Evolutionary conservation across 352 stramenopile species (phyloP), one percentile per base, ranked within the genome.

Genomic region (Globisporangium takayamanum): DNA sequence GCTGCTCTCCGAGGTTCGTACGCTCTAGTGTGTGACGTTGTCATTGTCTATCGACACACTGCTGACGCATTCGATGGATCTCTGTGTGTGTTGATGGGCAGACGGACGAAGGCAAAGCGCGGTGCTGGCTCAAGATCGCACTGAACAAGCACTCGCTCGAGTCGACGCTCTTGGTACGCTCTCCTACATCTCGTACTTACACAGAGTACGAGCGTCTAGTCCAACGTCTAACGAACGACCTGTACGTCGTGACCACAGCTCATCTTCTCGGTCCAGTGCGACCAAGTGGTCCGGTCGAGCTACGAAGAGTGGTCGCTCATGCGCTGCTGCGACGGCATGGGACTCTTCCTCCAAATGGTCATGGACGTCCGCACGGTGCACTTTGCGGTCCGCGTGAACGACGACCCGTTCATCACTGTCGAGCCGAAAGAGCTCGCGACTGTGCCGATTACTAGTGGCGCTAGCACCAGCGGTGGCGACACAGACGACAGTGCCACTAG

Each of bases 281-380:
- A 92, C 54, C 68, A 87, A 60, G 67, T 94, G 48, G 80, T 91
- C 33, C 74, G 71, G 22, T 69, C 80, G 14, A 92, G 73, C 50
- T 94, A 92, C 56, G 81, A 94, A 25, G 80, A 94, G n/a, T 87
- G 76, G 76, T 77, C 84, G n/a, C 61, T 94, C 1, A 72, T 91
- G 65, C 80, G 84, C 5, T 91, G 77, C 56, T 76, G 68, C 3
- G 82, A 94, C 71, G 79, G 78, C 15, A 63, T 88, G 44, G 76
- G 80, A 2, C 37, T 92, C 15, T 88, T 94, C 61, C 53, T 90
- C 11, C 82, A 94, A 57, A 76, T 93, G 55, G 63, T 91, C 44
- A 87, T 85, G 37, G 81, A 88, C 30, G 72, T 87, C 50, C 76
- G 75, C 18, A 77, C 86, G 14, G 68, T 90, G 16, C 70, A 84